These are phyloP conservation scores for Diaporthe destruens DNA, from an alignment of 2,329 filamentous ascomycete genomes.

Conservation along the genomic window DNA sequence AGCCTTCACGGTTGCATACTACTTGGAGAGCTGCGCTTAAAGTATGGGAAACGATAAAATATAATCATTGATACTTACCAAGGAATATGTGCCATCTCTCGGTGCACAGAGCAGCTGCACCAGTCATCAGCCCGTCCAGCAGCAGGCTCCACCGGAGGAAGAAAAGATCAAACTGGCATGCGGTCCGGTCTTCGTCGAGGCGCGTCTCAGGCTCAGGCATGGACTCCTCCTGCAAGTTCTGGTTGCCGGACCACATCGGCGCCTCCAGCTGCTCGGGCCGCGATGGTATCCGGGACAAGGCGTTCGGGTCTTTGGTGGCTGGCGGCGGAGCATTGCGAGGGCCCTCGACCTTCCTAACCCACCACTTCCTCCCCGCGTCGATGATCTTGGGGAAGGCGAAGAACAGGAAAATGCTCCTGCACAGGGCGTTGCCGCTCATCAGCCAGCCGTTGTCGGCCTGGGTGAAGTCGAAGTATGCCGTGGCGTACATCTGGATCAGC, in stretches of 20 bases:
- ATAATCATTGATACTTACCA: constrained; percentile 55
- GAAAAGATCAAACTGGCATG: constrained; percentile 73
- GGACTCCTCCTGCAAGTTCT: constrained; percentile 52
- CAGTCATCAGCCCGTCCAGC: constrained; percentile 74
- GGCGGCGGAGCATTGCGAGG: constrained; percentile 46
- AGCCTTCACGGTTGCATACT: background rate
- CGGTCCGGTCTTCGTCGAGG: constrained; percentile 56
- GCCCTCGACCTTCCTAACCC: constrained; percentile 54
- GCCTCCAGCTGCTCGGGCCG: constrained; percentile 58
- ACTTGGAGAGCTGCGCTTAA: accelerated
- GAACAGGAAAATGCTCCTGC: constrained; percentile 65
- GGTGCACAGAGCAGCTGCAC: constrained; percentile 71
- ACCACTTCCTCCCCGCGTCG: constrained; percentile 57
- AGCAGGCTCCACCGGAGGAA: constrained; percentile 76
- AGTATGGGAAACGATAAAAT: background rate
- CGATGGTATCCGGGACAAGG: constrained; percentile 48
- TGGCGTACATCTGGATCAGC: constrained; percentile 69
- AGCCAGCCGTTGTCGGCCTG: constrained; percentile 65
- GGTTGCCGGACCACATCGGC: constrained; percentile 50
- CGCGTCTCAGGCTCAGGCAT: constrained; percentile 57
- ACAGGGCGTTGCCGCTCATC: constrained; percentile 65
- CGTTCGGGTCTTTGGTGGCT: constrained; percentile 11
- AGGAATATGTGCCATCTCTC: constrained; percentile 77
- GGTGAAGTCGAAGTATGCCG: constrained; percentile 62
- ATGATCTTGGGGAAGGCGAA: constrained; percentile 65